Base-by-base conservation (phyloP, 2,329 filamentous ascomycete genomes). In the Cladophialophora yegresii region DNA sequence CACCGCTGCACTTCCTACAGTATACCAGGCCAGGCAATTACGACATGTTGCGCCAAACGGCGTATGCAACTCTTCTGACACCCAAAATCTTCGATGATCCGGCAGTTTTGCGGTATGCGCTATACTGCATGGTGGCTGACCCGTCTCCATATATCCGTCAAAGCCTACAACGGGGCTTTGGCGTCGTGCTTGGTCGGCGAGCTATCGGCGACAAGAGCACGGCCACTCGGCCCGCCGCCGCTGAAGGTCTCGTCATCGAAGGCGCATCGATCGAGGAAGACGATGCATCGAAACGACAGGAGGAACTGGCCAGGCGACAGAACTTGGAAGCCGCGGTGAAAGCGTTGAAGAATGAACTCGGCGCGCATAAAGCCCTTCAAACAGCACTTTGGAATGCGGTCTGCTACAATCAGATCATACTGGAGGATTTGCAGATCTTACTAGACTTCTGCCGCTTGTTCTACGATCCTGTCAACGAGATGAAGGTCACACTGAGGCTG, bases 121-220 rank as follows among this genome's bases (percentile, higher is more conserved):
- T 88, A 40, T 82, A 83, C 67, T 82, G 80, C 22, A 80, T 87
- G 72, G 80, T 80, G 1, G 79, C 81, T 22, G 85, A 88, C 67
- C 77, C 80, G 3, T 88, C 86, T 5, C 81, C 84, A 0, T 85
- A 81, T 74, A 78, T 88, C 62, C 81, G 86, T 30, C 78, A 81
- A 49, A 77, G 81, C 33, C 75, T 88, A 22, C 76, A 84, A 51
- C 75, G 75, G 9, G 73, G 83, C 20, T 82, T 88, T 62, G 83
- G 83, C 20, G 79, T 80, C 68, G 82, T 81, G 12, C 75, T 89
- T 16, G 86, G 84, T 3, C 79, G 82, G 58, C 79, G 87, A 61
- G 86, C 86, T 3, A 82, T 87, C 56, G 84, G 84, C n/a, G 80
- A 83, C 50, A 85, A 87, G 69, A 81, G 84, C 71, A 84, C 84